Evolutionary conservation across 345 rosid genomes (phyloP), one percentile per base, ranked within the genome.

Genomic region (Mangifera indica): DNA sequence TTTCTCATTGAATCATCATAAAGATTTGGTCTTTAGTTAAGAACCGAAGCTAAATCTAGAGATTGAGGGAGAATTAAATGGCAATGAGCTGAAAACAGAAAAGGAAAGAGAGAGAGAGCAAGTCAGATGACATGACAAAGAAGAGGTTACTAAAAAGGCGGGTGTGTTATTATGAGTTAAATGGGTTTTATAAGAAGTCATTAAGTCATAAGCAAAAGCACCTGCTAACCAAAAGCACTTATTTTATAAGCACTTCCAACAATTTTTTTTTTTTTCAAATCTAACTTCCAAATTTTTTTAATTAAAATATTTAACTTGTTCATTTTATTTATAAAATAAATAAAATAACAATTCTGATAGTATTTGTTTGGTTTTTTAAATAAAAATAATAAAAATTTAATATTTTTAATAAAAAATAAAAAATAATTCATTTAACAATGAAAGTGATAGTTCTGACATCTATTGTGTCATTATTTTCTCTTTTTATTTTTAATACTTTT

Each of bases 71-170:
- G 73, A 13, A 22, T 59, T 46, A 10, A 46, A 7, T 46, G 55
- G 26, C 24, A 18, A 13, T 67, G 12, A 54, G 71, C 32, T 67
- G n/a, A 34, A n/a, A 9, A 60, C 20, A 20, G 53, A 52, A 25
- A 29, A 32, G 11, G 56, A 54, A 49, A 42, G 60, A 62, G 60
- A 60, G 34, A 26, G 18, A 56, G 61, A 29, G 49, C 20, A 37
- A 22, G 63, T 71, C 34, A 61, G 60, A 61, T 61, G 60, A 61
- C 22, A 44, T 61, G 60, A 61, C 22, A 44, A 58, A 20, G 66
- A 37, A 24, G 56, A 59, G 51, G 45, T 12, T 14, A 61, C 67
- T 32, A 21, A 51, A 71, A 71, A 51, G 67, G 74, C 74, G 74
- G 74, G 67, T 61, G 49, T 42, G 60, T 46, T 46, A 25, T 46